Percentiles rank a stretch among this genome's conserved stretches.
phyloP scores from a whole-genome alignment of 345 rosid species.

The Boechera divaricarpa region DNA sequence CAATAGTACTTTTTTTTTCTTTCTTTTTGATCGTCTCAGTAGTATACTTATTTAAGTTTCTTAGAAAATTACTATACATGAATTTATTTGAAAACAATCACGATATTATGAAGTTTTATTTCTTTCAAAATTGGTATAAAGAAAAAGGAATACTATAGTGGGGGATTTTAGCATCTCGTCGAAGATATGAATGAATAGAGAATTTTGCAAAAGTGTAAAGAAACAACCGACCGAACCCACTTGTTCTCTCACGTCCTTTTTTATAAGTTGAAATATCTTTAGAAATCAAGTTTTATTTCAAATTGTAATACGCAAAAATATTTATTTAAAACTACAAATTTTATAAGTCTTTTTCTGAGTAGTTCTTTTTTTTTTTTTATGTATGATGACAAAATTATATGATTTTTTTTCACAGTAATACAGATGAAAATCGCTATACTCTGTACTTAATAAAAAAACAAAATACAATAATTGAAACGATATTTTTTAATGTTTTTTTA shows the following conservation, averaged over 20 bases:
- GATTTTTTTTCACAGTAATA: background rate
- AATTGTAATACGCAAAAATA: background rate
- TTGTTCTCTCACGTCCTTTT: conserved; percentile 43
- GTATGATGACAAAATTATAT: too few relatives aligned
- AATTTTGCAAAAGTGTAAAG: conserved; percentile 42
- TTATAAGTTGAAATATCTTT: background rate
- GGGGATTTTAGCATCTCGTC: conserved; percentile 45
- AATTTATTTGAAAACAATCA: background rate
- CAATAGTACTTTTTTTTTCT: background rate
- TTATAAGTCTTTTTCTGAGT: too few relatives aligned
- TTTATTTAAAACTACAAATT: background rate
- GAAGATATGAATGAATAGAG: conserved; percentile 46
- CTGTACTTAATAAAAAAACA: too few relatives aligned
- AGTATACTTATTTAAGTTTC: background rate
- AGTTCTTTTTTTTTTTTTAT: too few relatives aligned
- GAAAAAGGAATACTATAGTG: conserved; percentile 25
- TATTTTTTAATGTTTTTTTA: background rate
- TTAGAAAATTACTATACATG: conserved; percentile 7
- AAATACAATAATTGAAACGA: background rate
- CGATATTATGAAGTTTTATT: background rate
- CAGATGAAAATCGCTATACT: background rate
- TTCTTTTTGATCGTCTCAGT: background rate
- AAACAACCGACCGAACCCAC: conserved; percentile 48
- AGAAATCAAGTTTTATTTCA: background rate
- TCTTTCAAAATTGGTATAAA: conserved; percentile 1